Evolutionary conservation across 2,329 filamentous ascomycete genomes (phyloP).

Genomic region (Trichoderma cornu-damae): DNA sequence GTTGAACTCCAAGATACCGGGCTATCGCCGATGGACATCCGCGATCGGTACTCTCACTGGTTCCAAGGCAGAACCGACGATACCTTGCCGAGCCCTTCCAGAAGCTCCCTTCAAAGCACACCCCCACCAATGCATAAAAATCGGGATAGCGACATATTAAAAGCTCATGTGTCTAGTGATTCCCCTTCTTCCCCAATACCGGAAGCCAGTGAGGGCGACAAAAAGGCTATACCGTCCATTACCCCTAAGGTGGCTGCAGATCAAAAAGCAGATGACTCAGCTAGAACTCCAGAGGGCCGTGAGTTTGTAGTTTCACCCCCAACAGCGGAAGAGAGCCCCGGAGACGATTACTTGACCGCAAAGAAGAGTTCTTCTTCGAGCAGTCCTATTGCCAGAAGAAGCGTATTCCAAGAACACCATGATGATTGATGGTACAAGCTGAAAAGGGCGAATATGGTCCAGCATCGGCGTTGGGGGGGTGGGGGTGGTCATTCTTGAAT

Average conservation of each 20-base stretch:
- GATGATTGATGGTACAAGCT: slow-evolving; percentile 34
- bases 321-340: slow-evolving; percentile 25
- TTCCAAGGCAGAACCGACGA: slow-evolving; percentile 18
- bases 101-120: slow-evolving; percentile 1
- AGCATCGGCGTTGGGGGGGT: slow-evolving; percentile 23
- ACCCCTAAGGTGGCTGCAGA: background rate
- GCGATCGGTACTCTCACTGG: slow-evolving; percentile 32
- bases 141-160: slow-evolving; percentile 4
- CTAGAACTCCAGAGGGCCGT: background rate
- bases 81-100: slow-evolving; percentile 20
- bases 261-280: background rate
- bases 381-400: slow-evolving; percentile 29
- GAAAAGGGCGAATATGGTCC: background rate
- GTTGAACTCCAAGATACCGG: slow-evolving; percentile 44
- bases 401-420: slow-evolving; percentile 39
- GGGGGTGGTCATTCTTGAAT: background rate
- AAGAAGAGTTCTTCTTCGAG: slow-evolving; percentile 25
- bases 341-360: slow-evolving; percentile 29
- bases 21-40: slow-evolving; percentile 37
- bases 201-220: slow-evolving; percentile 3
- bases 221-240: background rate
- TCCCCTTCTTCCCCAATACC: slow-evolving; percentile 7
- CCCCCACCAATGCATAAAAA: slow-evolving; percentile 3
- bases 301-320: slow-evolving; percentile 28
- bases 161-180: background rate